Conservation (phyloP, 176 grass and related monocot genomes). For the Triticum turgidum region DNA sequence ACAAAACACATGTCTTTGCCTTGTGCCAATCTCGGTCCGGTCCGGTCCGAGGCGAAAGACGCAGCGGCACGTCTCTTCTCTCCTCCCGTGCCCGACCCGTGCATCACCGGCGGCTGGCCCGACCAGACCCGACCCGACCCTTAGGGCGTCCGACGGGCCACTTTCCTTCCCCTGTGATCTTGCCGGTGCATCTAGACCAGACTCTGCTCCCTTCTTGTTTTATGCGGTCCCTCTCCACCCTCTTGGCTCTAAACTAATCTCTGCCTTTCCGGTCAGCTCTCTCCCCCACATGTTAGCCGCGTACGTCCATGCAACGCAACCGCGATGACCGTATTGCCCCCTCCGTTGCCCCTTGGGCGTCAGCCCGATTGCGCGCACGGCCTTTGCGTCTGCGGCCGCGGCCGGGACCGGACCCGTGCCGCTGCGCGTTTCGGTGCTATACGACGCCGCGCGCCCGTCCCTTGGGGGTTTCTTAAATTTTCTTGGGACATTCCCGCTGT, state of each 20-base stretch:
- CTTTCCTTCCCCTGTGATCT: background rate
- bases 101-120: background rate
- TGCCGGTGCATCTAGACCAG: background rate
- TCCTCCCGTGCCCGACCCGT: background rate
- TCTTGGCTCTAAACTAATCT: background rate
- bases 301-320: background rate
- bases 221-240: background rate
- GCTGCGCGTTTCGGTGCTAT: too few species aligned
- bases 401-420: too few species aligned
- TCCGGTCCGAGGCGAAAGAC: background rate
- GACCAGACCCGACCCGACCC: background rate
- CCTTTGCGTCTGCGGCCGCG: too few species aligned
- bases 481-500: background rate
- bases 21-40: background rate
- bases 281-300: slow-evolving; percentile 2
- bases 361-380: background rate
- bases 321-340: background rate
- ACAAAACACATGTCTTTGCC: too few species aligned
- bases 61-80: background rate
- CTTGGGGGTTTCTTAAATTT: background rate
- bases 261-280: background rate
- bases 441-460: background rate
- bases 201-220: background rate
- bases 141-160: background rate
- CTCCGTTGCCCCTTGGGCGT: background rate